These are phyloP conservation scores for Colletotrichum sp. DNA, from an alignment of 2,329 filamentous ascomycete species.

Conservation along the genomic window DNA sequence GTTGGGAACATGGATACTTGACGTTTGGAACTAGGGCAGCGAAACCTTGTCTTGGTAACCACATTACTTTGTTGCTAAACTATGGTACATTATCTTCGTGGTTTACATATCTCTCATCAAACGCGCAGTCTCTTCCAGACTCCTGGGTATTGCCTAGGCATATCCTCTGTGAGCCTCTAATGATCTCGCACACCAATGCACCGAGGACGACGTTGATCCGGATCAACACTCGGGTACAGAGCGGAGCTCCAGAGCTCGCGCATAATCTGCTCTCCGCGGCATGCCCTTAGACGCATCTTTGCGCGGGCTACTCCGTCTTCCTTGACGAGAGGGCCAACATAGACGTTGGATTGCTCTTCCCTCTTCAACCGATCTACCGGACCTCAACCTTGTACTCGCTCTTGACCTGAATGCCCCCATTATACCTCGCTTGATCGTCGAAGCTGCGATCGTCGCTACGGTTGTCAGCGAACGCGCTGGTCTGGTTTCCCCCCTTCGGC, in stretches of 20 bases:
- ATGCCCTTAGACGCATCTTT: background rate
- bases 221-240: background rate
- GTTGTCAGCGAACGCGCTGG: background rate
- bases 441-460: background rate
- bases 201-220: background rate
- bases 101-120: background rate
- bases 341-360: background rate
- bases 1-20: background rate
- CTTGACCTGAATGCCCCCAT: conserved; percentile 2
- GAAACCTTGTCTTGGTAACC: background rate
- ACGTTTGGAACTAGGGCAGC: background rate
- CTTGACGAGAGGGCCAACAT: background rate
- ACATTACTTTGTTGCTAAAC: background rate
- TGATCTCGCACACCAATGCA: background rate
- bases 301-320: background rate
- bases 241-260: background rate
- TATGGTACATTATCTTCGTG: background rate
- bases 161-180: background rate
- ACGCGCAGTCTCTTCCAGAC: background rate
- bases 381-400: conserved; percentile 13
- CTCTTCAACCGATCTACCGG: background rate
- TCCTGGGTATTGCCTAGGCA: background rate
- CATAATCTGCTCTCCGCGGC: background rate
- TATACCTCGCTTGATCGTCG: background rate
- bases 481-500: background rate